Evolutionary conservation across 2,329 filamentous ascomycete genomes (phyloP), one percentile per base, ranked within the genome.

Genomic region (Aspergillus pseudonomiae): DNA sequence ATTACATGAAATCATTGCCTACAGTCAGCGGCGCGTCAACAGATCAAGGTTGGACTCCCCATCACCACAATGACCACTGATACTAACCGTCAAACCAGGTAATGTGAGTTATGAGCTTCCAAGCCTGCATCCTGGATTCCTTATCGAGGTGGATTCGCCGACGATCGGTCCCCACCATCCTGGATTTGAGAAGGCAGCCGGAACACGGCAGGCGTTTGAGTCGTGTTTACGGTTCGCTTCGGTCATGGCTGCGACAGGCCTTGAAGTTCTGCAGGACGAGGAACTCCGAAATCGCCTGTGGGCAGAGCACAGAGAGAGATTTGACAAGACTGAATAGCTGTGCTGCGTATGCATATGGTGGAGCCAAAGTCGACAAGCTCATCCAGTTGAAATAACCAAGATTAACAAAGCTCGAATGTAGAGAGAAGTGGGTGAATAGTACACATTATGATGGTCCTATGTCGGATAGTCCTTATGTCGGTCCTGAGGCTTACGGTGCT

Each of bases 331-430:
- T n/a, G 39, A 41, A n/a, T 41, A 41, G 39, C 19, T 10, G 39
- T n/a, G 39, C 3, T 41, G n/a, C 16, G 7, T 10, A 16, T 41
- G 39, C 3, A n/a, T 6, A n/a, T 10, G 19, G 3, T n/a, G 1
- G 0, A n/a, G 0, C 7, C 2, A 41, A 9, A 2, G 7, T 9
- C 1, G 19, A n/a, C 39, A 0, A 14, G 16, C 7, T 19, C 6
- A 4, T 41, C 19, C 7, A 9, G 19, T 41, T 19, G 3, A n/a
- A n/a, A n/a, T 2, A n/a, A 3, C 14, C 3, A 41, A 36, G 3
- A 41, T 3, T 10, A 41, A 0, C 16, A n/a, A 2, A 10, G 0
- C 39, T 1, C 19, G 9, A 4, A 1, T 16, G 19, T 19, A 0
- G 6, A 41, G 3, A 7, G 16, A 41, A 6, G 1, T 41, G 2